Evolutionary conservation across 495 filamentous ascomycete species (phyloP).

Genomic region (Tuber borchii): DNA sequence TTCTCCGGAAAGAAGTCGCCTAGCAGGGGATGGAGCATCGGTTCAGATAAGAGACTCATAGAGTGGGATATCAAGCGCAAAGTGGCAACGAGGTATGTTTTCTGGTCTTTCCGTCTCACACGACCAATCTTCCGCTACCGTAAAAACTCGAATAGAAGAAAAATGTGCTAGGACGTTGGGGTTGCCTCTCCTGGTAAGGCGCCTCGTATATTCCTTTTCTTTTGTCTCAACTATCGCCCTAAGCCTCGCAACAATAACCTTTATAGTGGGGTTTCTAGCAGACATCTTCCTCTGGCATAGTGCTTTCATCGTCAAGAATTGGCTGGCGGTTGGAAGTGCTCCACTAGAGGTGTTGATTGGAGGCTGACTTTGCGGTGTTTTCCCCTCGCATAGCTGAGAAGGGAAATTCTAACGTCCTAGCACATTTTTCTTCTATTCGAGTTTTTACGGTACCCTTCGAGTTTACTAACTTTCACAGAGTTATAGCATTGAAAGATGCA

Average conservation of each 20-base stretch:
- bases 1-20: constrained; percentile 48
- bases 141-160: too few relatives aligned
- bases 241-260: constrained; percentile 60
- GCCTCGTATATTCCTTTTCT: too few relatives aligned
- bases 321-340: constrained; percentile 62
- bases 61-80: constrained; percentile 55
- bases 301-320: constrained; percentile 70
- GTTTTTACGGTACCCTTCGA: too few relatives aligned
- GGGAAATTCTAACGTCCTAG: too few relatives aligned
- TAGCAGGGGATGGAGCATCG: constrained; percentile 55
- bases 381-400: too few relatives aligned
- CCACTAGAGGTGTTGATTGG: constrained; percentile 76
- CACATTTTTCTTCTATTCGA: too few relatives aligned
- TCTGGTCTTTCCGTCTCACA: constrained; percentile 34
- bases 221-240: too few relatives aligned
- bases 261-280: constrained; percentile 62
- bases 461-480: neutral
- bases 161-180: too few relatives aligned
- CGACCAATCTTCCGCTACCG: neutral
- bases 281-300: constrained; percentile 61
- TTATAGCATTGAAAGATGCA: constrained; percentile 24
- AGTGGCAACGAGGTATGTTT: constrained; percentile 47
- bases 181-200: too few relatives aligned
- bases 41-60: constrained; percentile 55
- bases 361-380: too few relatives aligned